phyloP scores from a whole-genome alignment of 495 filamentous ascomycete genomes.

The Chaetomium cochliodes region DNA sequence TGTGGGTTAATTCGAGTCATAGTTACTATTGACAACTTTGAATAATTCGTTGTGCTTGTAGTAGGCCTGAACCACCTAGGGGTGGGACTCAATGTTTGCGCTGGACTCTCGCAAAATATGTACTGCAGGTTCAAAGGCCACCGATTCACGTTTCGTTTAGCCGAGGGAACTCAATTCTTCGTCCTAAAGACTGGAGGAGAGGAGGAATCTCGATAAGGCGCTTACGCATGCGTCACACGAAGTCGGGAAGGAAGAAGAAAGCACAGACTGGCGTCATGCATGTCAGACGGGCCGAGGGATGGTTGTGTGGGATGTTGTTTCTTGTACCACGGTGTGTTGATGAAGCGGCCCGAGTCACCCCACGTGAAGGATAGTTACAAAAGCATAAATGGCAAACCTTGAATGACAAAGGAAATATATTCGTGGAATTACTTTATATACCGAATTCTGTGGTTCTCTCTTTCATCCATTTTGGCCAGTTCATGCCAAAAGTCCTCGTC shows the following conservation, averaged over 20 bases:
- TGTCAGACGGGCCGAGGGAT: constrained; percentile 5
- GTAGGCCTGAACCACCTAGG: no score
- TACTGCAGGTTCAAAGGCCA: no score
- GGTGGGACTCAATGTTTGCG: no score
- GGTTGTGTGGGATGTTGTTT: background rate
- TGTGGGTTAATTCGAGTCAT: no score
- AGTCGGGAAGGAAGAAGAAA: background rate
- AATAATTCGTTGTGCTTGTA: no score
- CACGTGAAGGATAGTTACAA: background rate
- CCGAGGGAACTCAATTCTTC: no score
- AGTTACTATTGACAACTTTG: no score
- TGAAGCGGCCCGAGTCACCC: no score
- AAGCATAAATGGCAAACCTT: background rate
- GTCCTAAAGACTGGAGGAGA: no score
- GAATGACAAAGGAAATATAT: background rate
- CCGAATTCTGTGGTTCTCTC: background rate
- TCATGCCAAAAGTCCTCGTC: background rate
- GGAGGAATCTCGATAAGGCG: background rate
- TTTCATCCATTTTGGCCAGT: background rate
- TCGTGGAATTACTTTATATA: constrained; percentile 4
- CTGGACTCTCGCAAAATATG: no score
- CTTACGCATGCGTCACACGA: background rate
- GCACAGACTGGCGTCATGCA: constrained; percentile 1
- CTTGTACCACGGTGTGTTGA: background rate
- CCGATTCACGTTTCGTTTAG: no score